A percentile compares a stretch with the other conserved stretches of the same genome.
Evolutionary conservation across 305 asterid species (phyloP).

Genomic region (Fraxinus baroniana): DNA sequence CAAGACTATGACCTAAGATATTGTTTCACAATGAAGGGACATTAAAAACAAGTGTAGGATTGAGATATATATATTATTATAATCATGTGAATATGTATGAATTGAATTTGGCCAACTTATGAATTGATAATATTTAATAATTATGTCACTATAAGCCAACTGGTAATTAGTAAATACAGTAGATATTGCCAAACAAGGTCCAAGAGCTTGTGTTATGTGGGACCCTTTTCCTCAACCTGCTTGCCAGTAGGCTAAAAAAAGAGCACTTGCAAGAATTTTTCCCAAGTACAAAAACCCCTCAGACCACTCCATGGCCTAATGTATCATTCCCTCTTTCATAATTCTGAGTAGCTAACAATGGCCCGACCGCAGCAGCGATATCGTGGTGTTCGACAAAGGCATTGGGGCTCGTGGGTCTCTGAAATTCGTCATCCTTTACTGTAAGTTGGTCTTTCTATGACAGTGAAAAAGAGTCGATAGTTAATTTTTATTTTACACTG

Average conservation of each 20-base stretch:
- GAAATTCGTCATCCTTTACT: conserved; percentile 77
- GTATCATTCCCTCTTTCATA: conserved; percentile 4
- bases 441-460: conserved; percentile 35
- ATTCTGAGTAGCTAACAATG: conserved; percentile 31
- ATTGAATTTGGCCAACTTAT: conserved; percentile 43
- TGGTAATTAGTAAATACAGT: conserved; percentile 31
- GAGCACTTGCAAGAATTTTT: not conserved
- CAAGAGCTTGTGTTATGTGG: conserved; percentile 12
- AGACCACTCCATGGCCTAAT: not conserved
- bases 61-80: conserved; percentile 23
- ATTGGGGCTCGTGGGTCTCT: conserved; percentile 87
- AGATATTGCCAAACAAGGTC: conserved; percentile 13
- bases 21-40: conserved; percentile 12
- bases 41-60: not conserved
- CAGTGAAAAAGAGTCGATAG: not conserved
- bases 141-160: conserved; percentile 38
- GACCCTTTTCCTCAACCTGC: conserved; percentile 25
- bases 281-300: not conserved
- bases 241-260: conserved; percentile 22
- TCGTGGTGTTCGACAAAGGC: conserved; percentile 75
- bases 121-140: conserved; percentile 23
- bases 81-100: conserved; percentile 28
- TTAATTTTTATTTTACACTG: too few species aligned
- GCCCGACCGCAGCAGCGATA: conserved; percentile 58
- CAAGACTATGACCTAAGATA: conserved; percentile 29